Conservation (phyloP, 2,329 filamentous ascomycete genomes). For the Fusarium coicis region DNA sequence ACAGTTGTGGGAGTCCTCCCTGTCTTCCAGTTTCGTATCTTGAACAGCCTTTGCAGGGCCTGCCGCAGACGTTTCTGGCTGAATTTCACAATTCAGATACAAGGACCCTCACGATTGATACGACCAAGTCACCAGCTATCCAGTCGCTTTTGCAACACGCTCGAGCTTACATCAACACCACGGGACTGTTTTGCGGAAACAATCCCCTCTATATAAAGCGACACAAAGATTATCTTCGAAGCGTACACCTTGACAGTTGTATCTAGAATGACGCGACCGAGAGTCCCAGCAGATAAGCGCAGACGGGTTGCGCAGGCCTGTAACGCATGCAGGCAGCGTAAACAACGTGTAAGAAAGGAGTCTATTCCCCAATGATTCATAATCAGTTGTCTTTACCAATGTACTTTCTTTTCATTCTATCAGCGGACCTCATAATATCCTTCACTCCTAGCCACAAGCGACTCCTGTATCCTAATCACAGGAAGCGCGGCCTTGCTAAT, state of each 20-base stretch:
- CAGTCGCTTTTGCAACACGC: background rate
- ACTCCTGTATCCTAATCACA: background rate
- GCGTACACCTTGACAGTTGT: background rate
- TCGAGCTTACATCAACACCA: background rate
- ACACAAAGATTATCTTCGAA: background rate
- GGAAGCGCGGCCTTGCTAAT: background rate
- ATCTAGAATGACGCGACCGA: conserved; percentile 61
- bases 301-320: conserved; percentile 73
- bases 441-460: background rate
- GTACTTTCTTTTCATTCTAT: background rate
- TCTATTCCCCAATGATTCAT: too few species aligned
- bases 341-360: conserved; percentile 68
- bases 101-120: background rate
- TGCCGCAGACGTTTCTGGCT: background rate
- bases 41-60: background rate
- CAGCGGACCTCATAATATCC: background rate
- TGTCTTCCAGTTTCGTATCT: background rate
- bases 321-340: conserved; percentile 72
- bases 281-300: conserved; percentile 68
- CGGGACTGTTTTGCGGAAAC: background rate
- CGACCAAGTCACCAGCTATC: background rate
- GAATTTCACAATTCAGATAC: background rate
- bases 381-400: background rate
- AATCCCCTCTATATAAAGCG: background rate
- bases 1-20: background rate